Conservation (phyloP, 139 green algal species). For the Mesotaenium endlicherianum region DNA sequence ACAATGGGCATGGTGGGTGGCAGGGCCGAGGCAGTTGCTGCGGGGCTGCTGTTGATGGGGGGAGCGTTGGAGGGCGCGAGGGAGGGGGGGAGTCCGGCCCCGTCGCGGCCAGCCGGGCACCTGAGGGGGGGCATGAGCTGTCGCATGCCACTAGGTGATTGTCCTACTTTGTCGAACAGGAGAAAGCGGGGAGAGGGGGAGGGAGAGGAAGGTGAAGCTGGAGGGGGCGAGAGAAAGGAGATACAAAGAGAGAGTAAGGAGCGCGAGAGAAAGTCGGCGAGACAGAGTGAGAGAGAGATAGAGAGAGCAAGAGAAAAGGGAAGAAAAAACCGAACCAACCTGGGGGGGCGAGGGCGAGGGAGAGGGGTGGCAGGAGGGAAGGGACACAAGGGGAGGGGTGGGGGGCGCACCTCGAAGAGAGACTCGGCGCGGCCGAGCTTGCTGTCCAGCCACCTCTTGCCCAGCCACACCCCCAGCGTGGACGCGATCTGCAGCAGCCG, state of each 20-base stretch:
- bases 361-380: background rate
- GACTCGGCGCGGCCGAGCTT: constrained; percentile 28
- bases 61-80: too few relatives aligned
- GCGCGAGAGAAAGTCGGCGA: background rate
- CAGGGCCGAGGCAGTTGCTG: too few relatives aligned
- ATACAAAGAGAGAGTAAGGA: background rate
- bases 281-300: background rate
- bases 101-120: too few relatives aligned
- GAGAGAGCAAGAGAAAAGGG: background rate
- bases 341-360: background rate
- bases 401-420: constrained; percentile 16
- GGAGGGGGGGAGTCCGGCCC: too few relatives aligned
- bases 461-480: constrained; percentile 20
- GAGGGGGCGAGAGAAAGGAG: background rate
- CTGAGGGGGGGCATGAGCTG: too few relatives aligned
- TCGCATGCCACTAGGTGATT: background rate
- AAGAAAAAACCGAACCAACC: background rate
- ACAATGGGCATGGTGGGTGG: too few relatives aligned
- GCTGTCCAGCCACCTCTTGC: constrained; percentile 29
- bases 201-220: too few relatives aligned
- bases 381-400: background rate
- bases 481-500: constrained; percentile 25
- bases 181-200: background rate
- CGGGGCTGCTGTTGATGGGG: too few relatives aligned
- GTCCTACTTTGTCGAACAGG: background rate